Conservation (phyloP, 2,329 filamentous ascomycete species). For the Fusarium sp. region DNA sequence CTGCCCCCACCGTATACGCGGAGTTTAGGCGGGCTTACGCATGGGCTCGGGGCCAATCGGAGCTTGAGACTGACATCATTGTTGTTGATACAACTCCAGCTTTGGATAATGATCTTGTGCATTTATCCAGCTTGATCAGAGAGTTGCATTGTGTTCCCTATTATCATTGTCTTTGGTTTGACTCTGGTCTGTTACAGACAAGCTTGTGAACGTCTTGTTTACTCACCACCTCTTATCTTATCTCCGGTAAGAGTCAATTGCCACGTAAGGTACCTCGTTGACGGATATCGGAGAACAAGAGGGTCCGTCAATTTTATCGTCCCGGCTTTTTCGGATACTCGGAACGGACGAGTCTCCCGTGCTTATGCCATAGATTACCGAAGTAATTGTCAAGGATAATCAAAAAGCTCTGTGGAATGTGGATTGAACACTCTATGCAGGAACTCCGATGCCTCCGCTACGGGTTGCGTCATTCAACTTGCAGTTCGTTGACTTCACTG, state of each 20-base stretch:
- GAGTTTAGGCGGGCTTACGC: conserved; percentile 34
- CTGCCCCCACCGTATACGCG: conserved; percentile 12
- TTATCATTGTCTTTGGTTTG: not conserved
- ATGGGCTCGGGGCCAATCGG: conserved; percentile 22
- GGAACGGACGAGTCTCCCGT: not conserved
- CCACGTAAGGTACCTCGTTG: not conserved
- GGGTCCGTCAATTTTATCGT: not conserved
- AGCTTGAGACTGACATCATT: conserved; percentile 19
- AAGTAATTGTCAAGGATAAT: not conserved
- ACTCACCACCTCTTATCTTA: not conserved
- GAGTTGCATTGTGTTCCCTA: not conserved
- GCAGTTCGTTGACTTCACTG: not conserved
- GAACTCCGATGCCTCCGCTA: not conserved
- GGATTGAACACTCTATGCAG: not conserved
- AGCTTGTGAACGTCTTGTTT: not conserved
- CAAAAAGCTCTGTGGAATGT: not conserved
- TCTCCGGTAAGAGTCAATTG: not conserved
- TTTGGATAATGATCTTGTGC: not conserved
- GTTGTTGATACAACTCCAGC: not conserved
- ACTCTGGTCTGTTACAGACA: too few species aligned
- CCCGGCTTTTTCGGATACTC: not conserved
- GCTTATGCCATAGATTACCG: not conserved
- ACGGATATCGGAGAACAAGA: conserved; percentile 6
- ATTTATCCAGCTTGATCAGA: not conserved
- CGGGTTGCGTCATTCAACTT: not conserved